These are phyloP conservation scores for Hibiscus trionum DNA, from an alignment of 345 rosid genomes.

Conservation along the genomic window DNA sequence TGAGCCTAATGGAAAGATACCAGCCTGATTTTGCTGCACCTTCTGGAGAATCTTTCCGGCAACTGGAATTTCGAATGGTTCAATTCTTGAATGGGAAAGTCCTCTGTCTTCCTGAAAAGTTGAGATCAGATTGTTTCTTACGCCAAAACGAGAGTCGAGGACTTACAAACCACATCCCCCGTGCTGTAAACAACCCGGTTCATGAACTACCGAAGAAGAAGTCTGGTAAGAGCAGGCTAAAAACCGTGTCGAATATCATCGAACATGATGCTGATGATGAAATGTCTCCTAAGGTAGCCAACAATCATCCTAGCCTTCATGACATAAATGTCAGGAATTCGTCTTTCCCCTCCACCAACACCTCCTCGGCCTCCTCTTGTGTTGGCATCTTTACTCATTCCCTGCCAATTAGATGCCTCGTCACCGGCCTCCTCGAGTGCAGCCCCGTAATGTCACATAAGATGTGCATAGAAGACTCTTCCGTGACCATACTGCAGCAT, in stretches of 20 bases:
- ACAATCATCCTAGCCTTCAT: conserved; percentile 33
- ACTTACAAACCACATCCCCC: conserved; percentile 24
- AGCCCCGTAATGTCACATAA: conserved; percentile 63
- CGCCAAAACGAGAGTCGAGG: conserved; percentile 41
- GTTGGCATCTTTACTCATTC: conserved; percentile 76
- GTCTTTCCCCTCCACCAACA: conserved; percentile 27
- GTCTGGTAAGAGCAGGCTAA: conserved; percentile 89
- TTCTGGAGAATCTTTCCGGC: conserved; percentile 82
- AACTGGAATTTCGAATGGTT: conserved; percentile 82
- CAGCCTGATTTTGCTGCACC: conserved; percentile 87
- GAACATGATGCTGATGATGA: conserved; percentile 65
- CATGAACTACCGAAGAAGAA: conserved; percentile 58
- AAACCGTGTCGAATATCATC: conserved; percentile 50
- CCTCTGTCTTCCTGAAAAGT: conserved; percentile 51
- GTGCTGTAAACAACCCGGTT: conserved; percentile 17
- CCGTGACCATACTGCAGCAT: conserved; percentile 75
- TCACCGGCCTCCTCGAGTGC: conserved; percentile 77
- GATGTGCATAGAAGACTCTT: conserved; percentile 81
- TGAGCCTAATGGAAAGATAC: conserved; percentile 51
- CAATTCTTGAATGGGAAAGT: conserved; percentile 67
- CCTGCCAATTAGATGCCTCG: conserved; percentile 67
- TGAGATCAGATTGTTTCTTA: conserved; percentile 45
- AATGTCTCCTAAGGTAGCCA: conserved; percentile 46
- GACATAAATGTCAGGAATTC: conserved; percentile 40
- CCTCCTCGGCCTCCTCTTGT: conserved; percentile 33